phyloP scores from a whole-genome alignment of 2,329 filamentous ascomycete genomes.

The Monosporascus sp. region DNA sequence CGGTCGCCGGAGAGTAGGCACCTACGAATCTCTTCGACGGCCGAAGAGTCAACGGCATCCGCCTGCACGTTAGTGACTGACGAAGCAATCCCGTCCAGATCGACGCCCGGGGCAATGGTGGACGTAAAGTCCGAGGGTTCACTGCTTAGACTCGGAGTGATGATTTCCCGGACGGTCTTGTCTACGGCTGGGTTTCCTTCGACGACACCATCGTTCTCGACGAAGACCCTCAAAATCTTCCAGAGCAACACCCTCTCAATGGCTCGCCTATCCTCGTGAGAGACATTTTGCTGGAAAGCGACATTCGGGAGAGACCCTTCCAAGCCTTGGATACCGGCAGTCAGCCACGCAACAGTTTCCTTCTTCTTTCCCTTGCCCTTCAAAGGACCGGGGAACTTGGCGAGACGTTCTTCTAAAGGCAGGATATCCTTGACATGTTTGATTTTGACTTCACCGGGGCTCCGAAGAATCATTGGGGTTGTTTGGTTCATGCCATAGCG shows the following conservation, averaged over 20 bases:
- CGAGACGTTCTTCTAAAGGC: slow-evolving; percentile 64
- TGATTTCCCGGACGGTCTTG: slow-evolving; percentile 66
- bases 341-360: slow-evolving; percentile 78
- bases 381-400: slow-evolving; percentile 84
- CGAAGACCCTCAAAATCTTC: slow-evolving; percentile 75
- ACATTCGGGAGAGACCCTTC: slow-evolving; percentile 54
- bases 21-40: slow-evolving; percentile 67
- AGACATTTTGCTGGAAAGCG: slow-evolving; percentile 44
- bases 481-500: slow-evolving; percentile 73
- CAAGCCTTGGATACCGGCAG: slow-evolving; percentile 66
- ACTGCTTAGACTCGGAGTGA: slow-evolving; percentile 54
- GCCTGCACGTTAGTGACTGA: slow-evolving; percentile 36
- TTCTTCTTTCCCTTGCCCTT: slow-evolving; percentile 94
- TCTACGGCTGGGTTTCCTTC: slow-evolving; percentile 69
- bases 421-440: slow-evolving; percentile 68
- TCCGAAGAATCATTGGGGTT: slow-evolving; percentile 73
- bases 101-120: slow-evolving; percentile 27
- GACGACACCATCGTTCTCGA: slow-evolving; percentile 80
- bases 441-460: slow-evolving; percentile 76
- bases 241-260: slow-evolving; percentile 80
- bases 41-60: slow-evolving; percentile 64
- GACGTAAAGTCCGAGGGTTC: slow-evolving; percentile 19
- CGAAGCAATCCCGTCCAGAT: slow-evolving; percentile 34
- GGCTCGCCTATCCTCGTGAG: slow-evolving; percentile 61
- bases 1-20: slow-evolving; percentile 74